These are phyloP conservation scores for Taiwanofungus camphoratus DNA, from an alignment of 1,284 basidiomycete species.

Conservation along the genomic window DNA sequence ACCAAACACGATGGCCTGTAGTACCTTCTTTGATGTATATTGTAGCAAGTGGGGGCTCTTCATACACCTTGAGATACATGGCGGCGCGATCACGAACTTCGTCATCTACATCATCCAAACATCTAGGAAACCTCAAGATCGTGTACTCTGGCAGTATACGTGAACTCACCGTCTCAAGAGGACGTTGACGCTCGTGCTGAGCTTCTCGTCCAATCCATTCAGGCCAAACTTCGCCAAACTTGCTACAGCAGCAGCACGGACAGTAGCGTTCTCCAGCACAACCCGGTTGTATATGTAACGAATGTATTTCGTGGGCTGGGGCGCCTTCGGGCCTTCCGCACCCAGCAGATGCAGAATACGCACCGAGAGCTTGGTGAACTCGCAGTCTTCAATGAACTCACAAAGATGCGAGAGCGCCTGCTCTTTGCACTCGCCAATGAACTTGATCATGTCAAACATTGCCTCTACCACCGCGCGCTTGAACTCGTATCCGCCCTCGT, in stretches of 20 bases:
- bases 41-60: slow-evolving; percentile 77
- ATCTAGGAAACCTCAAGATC: slow-evolving; percentile 42
- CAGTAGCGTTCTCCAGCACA: slow-evolving; percentile 97
- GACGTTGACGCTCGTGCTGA: slow-evolving; percentile 86
- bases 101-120: slow-evolving; percentile 97
- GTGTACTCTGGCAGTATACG: slow-evolving; percentile 8
- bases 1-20: slow-evolving; percentile 1
- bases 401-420: slow-evolving; percentile 97
- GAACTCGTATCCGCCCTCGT: slow-evolving; percentile 99
- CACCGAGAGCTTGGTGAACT: slow-evolving; percentile 98
- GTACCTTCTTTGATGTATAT: slow-evolving; percentile 88
- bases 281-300: slow-evolving; percentile 99
- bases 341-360: slow-evolving; percentile 94
- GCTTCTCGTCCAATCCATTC: slow-evolving; percentile 70
- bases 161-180: slow-evolving; percentile 67
- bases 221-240: slow-evolving; percentile 97
- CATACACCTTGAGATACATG: slow-evolving; percentile 84
- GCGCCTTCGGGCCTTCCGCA: slow-evolving; percentile 92
- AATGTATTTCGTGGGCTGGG: slow-evolving; percentile 97
- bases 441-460: slow-evolving; percentile 99
- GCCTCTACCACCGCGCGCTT: slow-evolving; percentile 99
- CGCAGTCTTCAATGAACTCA: slow-evolving; percentile 99
- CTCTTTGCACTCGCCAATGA: slow-evolving; percentile 92
- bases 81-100: slow-evolving; percentile 98
- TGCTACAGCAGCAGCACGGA: slow-evolving; percentile 93